A percentile compares a stretch with the other conserved stretches of the same genome.
phyloP scores from a whole-genome alignment of 23 red algal genomes.

The Gracilariopsis chorda region DNA sequence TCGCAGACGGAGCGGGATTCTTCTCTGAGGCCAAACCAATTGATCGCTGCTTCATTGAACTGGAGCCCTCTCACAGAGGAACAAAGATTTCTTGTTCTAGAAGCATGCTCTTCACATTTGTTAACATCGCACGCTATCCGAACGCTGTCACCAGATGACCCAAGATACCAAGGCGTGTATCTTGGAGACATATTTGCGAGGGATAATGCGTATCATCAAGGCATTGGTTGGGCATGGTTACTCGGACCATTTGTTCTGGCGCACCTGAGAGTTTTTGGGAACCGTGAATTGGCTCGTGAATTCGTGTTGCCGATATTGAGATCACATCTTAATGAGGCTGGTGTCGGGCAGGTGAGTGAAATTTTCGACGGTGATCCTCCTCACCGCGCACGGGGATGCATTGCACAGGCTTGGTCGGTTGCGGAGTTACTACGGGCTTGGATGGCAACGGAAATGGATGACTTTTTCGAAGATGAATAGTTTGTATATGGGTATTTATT shows the following conservation, averaged over 20 bases:
- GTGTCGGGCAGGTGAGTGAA: conserved; percentile 43
- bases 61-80: conserved; percentile 59
- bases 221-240: conserved; percentile 53
- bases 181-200: conserved; percentile 43
- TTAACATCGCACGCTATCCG: conserved; percentile 33
- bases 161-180: conserved; percentile 35
- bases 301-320: conserved; percentile 41
- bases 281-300: conserved; percentile 35
- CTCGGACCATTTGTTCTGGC: conserved; percentile 48
- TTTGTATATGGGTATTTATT: not conserved
- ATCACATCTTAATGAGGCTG: conserved; percentile 61
- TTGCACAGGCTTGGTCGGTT: conserved; percentile 67
- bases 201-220: conserved; percentile 49
- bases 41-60: conserved; percentile 56
- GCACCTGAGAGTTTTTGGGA: conserved; percentile 44
- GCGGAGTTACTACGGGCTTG: conserved; percentile 52
- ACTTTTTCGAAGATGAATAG: not conserved
- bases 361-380: conserved; percentile 60
- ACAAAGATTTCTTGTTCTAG: conserved; percentile 52
- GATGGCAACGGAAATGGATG: conserved; percentile 51
- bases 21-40: conserved; percentile 48
- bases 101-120: conserved; percentile 40
- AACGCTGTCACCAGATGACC: conserved; percentile 41
- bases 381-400: conserved; percentile 44
- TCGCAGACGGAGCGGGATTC: not conserved